Percentiles rank a stretch among this genome's conserved stretches.
Conservation (phyloP, 768 basidiomycete genomes). For the Amanita rubescens region DNA sequence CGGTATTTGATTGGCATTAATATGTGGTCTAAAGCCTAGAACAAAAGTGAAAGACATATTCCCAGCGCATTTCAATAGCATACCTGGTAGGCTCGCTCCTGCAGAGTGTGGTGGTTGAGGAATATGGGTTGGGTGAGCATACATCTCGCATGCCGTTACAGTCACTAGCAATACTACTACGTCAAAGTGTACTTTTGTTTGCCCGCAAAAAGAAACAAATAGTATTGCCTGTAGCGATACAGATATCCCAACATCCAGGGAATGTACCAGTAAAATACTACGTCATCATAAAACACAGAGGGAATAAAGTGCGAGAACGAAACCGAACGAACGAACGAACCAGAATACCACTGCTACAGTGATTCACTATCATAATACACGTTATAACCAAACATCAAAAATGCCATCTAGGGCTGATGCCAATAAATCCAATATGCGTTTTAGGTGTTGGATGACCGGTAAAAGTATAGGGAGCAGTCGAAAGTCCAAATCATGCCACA, state of each 20-base stretch:
- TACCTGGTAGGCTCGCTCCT: constrained; percentile 5
- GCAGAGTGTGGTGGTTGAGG: constrained; percentile 10
- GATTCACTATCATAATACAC: constrained; percentile 1
- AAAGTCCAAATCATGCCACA: neutral
- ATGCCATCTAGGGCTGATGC: neutral
- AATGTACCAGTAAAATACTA: neutral
- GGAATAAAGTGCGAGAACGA: neutral
- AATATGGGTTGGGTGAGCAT: constrained; percentile 6
- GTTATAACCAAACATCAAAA: neutral
- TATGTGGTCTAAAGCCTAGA: constrained; percentile 68
- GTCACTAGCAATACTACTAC: neutral
- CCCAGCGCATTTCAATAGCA: neutral
- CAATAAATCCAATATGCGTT: neutral
- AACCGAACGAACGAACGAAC: neutral
- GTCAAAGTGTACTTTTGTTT: no score
- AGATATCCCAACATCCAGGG: neutral
- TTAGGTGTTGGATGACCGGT: neutral
- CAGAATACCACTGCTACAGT: neutral
- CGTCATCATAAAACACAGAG: neutral
- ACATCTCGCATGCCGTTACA: constrained; percentile 1
- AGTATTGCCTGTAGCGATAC: neutral
- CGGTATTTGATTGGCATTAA: constrained; percentile 89
- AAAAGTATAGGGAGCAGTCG: neutral
- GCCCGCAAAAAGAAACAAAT: neutral
- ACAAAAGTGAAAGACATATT: constrained; percentile 6